Base-by-base conservation (phyloP, 306 rosid genomes). In the Corylus heterophylla region DNA sequence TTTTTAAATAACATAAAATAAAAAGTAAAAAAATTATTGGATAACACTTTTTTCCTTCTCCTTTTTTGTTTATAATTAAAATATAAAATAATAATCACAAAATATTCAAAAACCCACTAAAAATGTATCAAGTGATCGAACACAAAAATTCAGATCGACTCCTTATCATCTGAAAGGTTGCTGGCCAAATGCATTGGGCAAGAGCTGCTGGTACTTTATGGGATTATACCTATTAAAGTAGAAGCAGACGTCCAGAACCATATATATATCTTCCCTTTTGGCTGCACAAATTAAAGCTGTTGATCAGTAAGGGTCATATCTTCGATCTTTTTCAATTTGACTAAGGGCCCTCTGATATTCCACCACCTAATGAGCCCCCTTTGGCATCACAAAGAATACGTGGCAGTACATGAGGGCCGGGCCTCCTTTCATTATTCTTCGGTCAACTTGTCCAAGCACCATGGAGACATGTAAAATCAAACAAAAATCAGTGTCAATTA, bases 361-460 rank as follows among this genome's bases (percentile, higher is more conserved):
- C 84, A 52, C 80, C 85, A 78, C 47, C 56, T 51, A 69, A 45
- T 39, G 73, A 78, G 14, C 0, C 6, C 20, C 42, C 12, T 11
- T 47, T 58, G 48, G 80, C 76, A 62, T 61, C 77, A 83, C 78
- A 80, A 75, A 78, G 25, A 67, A 74, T 78, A 77, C 75, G 70
- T 67, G 75, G 47, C 42, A 64, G 69, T 76, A 77, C 51, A 80
- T 58, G 72, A 73, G 75, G 85, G 35, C 77, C 78, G 75, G 85
- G 35, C 77, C 78, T 78, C 71, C 59, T 75, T 54, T 70, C 55
- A 29, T 75, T 48, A 29, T 75, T 48, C 75, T 78, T 74, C 61
- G 66, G 77, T 86, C 87, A 86, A 79, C 78, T 77, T 74, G 81
- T 83, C 87, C 85, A 10, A 74, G 79, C 80, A 59, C 70, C 79